Percentiles rank a stretch among this genome's conserved stretches.
phyloP scores from a whole-genome alignment of 352 stramenopile species.

The Pythium periplocum region DNA sequence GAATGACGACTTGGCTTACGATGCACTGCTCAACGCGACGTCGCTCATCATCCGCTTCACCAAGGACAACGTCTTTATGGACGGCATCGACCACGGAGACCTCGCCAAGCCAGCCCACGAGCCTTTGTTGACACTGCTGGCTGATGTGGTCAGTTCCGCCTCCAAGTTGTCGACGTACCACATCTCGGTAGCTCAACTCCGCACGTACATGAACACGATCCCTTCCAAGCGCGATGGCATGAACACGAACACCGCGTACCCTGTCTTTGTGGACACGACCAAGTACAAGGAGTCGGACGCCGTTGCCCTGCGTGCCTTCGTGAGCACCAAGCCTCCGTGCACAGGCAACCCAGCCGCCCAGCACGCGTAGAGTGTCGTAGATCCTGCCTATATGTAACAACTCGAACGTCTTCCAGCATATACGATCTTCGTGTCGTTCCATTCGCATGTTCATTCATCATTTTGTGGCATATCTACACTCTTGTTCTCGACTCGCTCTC shows the following conservation, averaged over 20 bases:
- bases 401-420: no score
- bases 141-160: conserved; percentile 29
- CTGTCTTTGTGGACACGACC: conserved; percentile 46
- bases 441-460: no score
- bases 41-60: conserved; percentile 57
- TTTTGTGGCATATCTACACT: no score
- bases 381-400: no score
- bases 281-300: conserved; percentile 38
- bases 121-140: conserved; percentile 31
- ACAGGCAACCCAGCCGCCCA: no score
- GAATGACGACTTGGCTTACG: conserved; percentile 16
- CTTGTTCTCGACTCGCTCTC: no score
- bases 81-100: conserved; percentile 31
- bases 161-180: conserved; percentile 19
- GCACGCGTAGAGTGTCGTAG: no score
- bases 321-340: conserved; percentile 1
- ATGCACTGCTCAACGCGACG: conserved; percentile 40
- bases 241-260: conserved; percentile 37
- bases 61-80: conserved; percentile 56
- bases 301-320: conserved; percentile 21
- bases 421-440: no score
- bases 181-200: conserved; percentile 33
- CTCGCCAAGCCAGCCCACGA: conserved; percentile 18
- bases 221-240: conserved; percentile 58
- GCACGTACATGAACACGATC: conserved; percentile 47